phyloP scores from a whole-genome alignment of 1,284 basidiomycete genomes.

The Ustilago tritici region DNA sequence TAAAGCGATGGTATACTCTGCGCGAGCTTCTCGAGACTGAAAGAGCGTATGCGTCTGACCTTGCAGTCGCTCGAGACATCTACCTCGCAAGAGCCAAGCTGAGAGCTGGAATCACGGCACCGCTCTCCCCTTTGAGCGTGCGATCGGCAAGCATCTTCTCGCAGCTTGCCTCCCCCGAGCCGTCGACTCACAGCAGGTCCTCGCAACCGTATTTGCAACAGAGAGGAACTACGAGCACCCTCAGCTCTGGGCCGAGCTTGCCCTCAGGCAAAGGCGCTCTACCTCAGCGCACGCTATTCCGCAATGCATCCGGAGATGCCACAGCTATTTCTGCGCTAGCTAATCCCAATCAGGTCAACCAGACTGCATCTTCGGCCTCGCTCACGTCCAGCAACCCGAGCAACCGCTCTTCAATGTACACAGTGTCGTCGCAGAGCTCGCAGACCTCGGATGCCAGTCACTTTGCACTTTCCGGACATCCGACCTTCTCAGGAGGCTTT shows the following conservation, averaged over 20 bases:
- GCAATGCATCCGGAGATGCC: slow-evolving; percentile 40
- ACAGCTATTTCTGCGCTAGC: slow-evolving; percentile 17
- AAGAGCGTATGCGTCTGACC: slow-evolving; percentile 85
- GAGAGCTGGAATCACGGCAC: slow-evolving; percentile 57
- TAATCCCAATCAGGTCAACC: slow-evolving; percentile 22
- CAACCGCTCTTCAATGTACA: slow-evolving; percentile 64
- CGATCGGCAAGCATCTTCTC: slow-evolving; percentile 41
- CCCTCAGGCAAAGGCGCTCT: background rate
- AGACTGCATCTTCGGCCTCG: slow-evolving; percentile 31
- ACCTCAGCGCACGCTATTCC: slow-evolving; percentile 37
- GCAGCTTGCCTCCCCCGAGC: slow-evolving; percentile 37
- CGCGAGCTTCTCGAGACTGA: slow-evolving; percentile 80
- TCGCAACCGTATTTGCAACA: slow-evolving; percentile 38
- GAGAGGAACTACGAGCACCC: slow-evolving; percentile 13
- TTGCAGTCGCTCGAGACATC: slow-evolving; percentile 84
- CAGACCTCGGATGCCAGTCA: slow-evolving; percentile 52
- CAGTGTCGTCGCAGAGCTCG: slow-evolving; percentile 62
- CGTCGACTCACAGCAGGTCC: slow-evolving; percentile 20
- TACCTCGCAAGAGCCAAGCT: slow-evolving; percentile 73
- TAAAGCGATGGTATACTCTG: slow-evolving; percentile 85
- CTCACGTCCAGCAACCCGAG: slow-evolving; percentile 55
- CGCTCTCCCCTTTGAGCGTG: slow-evolving; percentile 37
- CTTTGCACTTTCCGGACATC: slow-evolving; percentile 26
- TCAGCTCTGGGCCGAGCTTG: slow-evolving; percentile 10
- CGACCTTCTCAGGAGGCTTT: slow-evolving; percentile 11